Percentiles rank a stretch among this genome's conserved stretches.
phyloP scores from a whole-genome alignment of 805 yeast species.

The Saturnispora kantuleensis region DNA sequence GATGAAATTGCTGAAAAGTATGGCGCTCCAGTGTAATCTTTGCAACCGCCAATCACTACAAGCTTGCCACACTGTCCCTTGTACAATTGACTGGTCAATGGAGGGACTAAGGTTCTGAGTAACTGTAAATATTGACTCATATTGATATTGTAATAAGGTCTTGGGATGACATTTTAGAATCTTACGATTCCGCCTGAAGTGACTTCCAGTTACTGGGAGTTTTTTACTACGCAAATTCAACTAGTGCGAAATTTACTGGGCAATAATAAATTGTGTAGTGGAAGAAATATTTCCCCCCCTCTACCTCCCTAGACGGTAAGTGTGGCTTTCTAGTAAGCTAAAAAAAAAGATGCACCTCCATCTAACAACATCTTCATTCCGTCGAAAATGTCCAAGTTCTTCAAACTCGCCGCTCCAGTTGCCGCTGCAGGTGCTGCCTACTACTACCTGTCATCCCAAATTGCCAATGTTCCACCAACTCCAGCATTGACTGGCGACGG shows the following conservation, averaged over 20 bases:
- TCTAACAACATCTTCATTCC: background rate
- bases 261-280: no score
- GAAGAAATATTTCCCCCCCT: no score
- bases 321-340: no score
- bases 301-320: no score
- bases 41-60: conserved; percentile 87
- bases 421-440: conserved; percentile 35
- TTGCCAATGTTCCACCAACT: conserved; percentile 20
- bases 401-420: conserved; percentile 17
- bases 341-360: no score
- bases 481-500: conserved; percentile 52
- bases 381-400: conserved; percentile 7
- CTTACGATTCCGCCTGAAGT: no score
- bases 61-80: conserved; percentile 89
- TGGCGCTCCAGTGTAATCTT: conserved; percentile 96
- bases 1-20: conserved; percentile 82
- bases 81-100: conserved; percentile 58
- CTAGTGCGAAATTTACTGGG: no score
- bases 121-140: no score
- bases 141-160: no score
- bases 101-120: conserved; percentile 43
- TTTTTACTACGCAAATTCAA: no score
- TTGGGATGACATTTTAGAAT: no score
- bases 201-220: no score
- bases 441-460: conserved; percentile 21